Evolutionary conservation across 2,329 filamentous ascomycete species (phyloP), one percentile per base, ranked within the genome.

Genomic region (Dactylella cylindrospora): DNA sequence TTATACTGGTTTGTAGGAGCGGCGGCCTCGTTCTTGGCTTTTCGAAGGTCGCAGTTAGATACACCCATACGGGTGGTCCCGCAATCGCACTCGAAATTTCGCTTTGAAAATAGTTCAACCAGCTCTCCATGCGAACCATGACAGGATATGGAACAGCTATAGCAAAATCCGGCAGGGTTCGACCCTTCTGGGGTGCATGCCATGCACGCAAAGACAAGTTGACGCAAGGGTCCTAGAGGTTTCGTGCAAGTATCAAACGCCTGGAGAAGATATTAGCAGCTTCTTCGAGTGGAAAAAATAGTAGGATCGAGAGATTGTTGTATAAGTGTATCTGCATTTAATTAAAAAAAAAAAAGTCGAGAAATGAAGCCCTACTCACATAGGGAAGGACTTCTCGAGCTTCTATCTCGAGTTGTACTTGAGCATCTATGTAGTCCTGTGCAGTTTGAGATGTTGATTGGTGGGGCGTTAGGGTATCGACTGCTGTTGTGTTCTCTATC

Each of bases 61-160:
- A 79, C 82, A 0, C 79, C 75, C 20, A 95, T 78, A 45, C 91
- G 84, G 36, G 84, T 89, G 0, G 90, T 96, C 20, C 93, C 93
- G 70, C 93, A 98, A 73, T 98, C 93, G 75, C 93, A 98, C 32
- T 88, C 88, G 70, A 98, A 97, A 74, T 95, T 85, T 70, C 94
- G 84, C 76, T 96, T 97, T 71, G 82, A 85, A 76, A 98, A 98
- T 15, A 98, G 85, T 74, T 98, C 93, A 43, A 97, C 93, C 20
- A 98, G 82, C 1, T 81, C 86, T 12, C 54, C 54, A 72, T 98
- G 93, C 70, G 97, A 90, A 67, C 93, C 91, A 70, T 98, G 93
- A 72, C 93, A 98, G 68, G 91, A 87, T 59, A 98, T 89, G 5
- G 91, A 96, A 76, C 93, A 98, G 17, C 90, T 88, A 70, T 98